Evolutionary conservation across 2,329 filamentous ascomycete genomes (phyloP).

Genomic region (Diaporthe batatas): DNA sequence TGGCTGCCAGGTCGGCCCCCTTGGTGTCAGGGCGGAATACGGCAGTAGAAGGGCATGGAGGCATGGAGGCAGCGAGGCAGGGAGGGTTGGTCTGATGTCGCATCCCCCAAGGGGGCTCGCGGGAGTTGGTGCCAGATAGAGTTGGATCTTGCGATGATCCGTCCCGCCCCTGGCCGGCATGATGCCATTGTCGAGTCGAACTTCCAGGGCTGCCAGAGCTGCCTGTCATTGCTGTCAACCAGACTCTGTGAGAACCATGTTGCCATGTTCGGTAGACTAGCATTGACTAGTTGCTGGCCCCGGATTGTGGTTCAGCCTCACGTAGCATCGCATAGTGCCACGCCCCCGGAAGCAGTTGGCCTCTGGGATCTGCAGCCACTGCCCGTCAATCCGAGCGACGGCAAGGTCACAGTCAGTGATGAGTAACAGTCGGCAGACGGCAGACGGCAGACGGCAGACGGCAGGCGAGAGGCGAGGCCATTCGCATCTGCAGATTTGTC

Average conservation of each 20-base stretch:
- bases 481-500: neutral
- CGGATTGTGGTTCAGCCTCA: slow-evolving; percentile 5
- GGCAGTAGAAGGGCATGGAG: neutral
- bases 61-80: too few species aligned
- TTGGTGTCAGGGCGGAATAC: neutral
- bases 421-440: too few species aligned
- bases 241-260: slow-evolving; percentile 2
- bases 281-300: neutral
- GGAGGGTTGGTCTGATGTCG: neutral
- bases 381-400: neutral
- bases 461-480: neutral
- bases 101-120: slow-evolving; percentile 3
- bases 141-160: slow-evolving; percentile 35
- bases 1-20: neutral
- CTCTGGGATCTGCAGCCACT: slow-evolving; percentile 2
- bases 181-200: slow-evolving; percentile 25
- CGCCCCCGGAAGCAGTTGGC: slow-evolving; percentile 8
- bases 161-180: slow-evolving; percentile 18
- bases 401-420: slow-evolving; percentile 12
- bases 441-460: too few species aligned
- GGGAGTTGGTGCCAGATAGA: slow-evolving; percentile 35
- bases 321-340: slow-evolving; percentile 27
- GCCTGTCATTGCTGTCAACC: slow-evolving; percentile 15
- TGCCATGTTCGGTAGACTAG: neutral
- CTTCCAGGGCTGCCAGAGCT: neutral